Conservation (phyloP, 169 alveolate species). For the Plasmodium gonderi region DNA sequence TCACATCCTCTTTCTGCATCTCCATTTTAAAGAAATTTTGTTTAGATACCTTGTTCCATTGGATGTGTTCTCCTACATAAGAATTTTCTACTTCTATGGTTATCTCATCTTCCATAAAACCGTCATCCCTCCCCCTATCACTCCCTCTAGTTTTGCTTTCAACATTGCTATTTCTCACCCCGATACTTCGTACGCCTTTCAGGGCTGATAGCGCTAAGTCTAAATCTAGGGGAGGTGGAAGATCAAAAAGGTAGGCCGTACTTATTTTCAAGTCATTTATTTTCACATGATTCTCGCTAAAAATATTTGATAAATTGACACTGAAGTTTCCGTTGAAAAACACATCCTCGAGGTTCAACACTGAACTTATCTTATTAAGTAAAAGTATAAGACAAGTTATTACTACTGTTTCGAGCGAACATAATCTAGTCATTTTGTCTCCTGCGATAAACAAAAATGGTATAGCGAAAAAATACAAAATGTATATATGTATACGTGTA, state of each 20-base stretch:
- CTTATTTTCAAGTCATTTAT: constrained; percentile 40
- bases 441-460: background rate
- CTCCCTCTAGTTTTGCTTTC: too few species aligned
- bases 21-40: constrained; percentile 2
- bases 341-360: background rate
- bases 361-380: background rate
- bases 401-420: background rate
- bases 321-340: constrained; percentile 27
- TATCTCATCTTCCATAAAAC: background rate
- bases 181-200: constrained; percentile 9
- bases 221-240: constrained; percentile 3
- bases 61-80: background rate
- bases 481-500: too few species aligned
- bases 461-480: background rate
- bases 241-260: constrained; percentile 13
- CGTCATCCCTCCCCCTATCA: too few species aligned
- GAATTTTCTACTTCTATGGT: background rate
- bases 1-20: background rate
- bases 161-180: background rate
- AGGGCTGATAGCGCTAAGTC: constrained; percentile 68
- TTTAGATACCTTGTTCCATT: constrained; percentile 29
- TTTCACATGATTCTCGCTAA: constrained; percentile 14
- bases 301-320: background rate
- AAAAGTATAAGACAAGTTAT: background rate
- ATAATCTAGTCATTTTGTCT: background rate